Evolutionary conservation across 2,329 filamentous ascomycete genomes (phyloP), one percentile per base, ranked within the genome.

Genomic region (Dichotomopilus funicola): DNA sequence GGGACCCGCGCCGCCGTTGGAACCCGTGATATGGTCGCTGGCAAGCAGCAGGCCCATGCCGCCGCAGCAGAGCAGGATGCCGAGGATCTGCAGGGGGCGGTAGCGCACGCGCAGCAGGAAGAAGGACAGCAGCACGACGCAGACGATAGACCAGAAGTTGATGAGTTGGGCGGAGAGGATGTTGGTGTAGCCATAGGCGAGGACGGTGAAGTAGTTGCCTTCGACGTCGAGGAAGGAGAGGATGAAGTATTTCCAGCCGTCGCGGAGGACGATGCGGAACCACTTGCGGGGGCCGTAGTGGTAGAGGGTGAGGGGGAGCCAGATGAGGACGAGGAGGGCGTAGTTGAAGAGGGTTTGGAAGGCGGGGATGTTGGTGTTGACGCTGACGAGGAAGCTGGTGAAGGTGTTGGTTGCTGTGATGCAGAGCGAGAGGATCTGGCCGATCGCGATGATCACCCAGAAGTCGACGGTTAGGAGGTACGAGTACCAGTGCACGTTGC

Each of bases 341-440:
- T 99, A 99, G 74, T 94, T 96, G 80, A 96, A 95, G 66, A 97
- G 82, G 35, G 89, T 90, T 75, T 99, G 94, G 76, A 97, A 96
- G 54, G 94, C 90, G 6, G 94, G 94, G 63, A 97, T 95, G 59
- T 82, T 90, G 62, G 87, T 91, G 49, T 84, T 80, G 5, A 73
- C 71, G 8, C 70, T 65, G 55, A 78, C 78, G 35, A 99, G 83
- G 54, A 96, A 82, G 33, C 80, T 82, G 40, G 87, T 89, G 68
- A 97, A 89, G 48, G 94, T 97, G 77, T 95, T 96, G 50, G 91
- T 96, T 35, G 83, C 85, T 1, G 91, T 96, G 72, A 95, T 94
- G 75, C 90, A 91, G 57, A 99, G 82, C 4, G 91, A 85, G 45
- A 96, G 83, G 51, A 91, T 71, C 78, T 96, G 91, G 57, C 91